These are phyloP conservation scores for Pyricularia grisea DNA, from an alignment of 2,329 filamentous ascomycete genomes.

Conservation along the genomic window DNA sequence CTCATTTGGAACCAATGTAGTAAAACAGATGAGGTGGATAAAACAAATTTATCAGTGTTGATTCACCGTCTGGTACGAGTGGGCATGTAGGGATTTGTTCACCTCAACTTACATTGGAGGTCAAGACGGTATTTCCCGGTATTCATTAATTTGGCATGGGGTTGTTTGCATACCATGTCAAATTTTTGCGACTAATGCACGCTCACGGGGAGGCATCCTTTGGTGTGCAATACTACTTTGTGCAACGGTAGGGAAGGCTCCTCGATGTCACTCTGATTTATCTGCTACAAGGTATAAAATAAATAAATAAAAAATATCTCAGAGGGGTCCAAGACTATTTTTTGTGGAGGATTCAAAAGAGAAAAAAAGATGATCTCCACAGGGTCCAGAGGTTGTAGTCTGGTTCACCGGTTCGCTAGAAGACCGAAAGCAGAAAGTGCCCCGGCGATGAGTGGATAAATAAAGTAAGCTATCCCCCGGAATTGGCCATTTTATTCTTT, in stretches of 20 bases:
- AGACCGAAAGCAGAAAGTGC: background rate
- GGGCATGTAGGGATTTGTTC: background rate
- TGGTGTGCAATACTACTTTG: background rate
- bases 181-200: background rate
- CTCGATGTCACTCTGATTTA: no score
- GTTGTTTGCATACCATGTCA: background rate
- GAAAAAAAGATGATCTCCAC: background rate
- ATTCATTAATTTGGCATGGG: no score
- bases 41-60: background rate
- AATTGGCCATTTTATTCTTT: no score
- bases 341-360: no score
- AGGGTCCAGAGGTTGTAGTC: background rate
- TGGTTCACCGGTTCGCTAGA: background rate
- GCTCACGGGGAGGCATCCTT: background rate
- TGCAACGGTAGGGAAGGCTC: no score
- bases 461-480: no score
- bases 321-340: background rate
- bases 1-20: background rate
- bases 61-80: background rate
- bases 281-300: no score
- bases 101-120: background rate
- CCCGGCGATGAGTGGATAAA: background rate
- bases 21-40: background rate
- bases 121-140: no score
- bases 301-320: background rate